Conservation (phyloP, 148 eudicot species). For the Amaranthus cruentus region DNA sequence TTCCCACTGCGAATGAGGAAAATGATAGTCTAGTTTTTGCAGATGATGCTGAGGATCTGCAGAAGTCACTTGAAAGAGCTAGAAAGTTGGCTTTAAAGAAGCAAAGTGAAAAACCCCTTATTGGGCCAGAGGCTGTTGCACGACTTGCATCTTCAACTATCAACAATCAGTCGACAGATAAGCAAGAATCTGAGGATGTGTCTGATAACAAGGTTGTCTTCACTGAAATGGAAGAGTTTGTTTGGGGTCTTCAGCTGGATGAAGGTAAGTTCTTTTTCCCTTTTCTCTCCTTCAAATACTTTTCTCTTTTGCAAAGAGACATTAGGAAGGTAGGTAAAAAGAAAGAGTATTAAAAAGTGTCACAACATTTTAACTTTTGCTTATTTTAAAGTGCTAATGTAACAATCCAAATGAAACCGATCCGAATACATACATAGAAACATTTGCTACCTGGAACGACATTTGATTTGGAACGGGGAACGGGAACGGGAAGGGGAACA, state of each 20-base stretch:
- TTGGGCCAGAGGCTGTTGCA: slow-evolving; percentile 64
- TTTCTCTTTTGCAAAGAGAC: neutral
- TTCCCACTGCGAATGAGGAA: slow-evolving; percentile 34
- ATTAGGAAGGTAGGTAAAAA: too few species aligned
- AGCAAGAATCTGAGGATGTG: slow-evolving; percentile 44
- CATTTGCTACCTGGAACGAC: too few species aligned
- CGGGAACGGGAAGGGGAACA: too few species aligned
- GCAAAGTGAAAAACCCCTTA: slow-evolving; percentile 37
- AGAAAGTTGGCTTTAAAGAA: slow-evolving; percentile 80
- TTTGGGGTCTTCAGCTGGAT: slow-evolving; percentile 92
- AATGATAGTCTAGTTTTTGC: slow-evolving; percentile 51
- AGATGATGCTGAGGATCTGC: slow-evolving; percentile 87
- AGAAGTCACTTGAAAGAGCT: slow-evolving; percentile 70
- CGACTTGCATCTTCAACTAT: slow-evolving; percentile 47
- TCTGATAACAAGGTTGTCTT: slow-evolving; percentile 84
- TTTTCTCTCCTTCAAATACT: neutral
- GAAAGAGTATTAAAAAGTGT: too few species aligned
- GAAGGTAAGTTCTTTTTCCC: slow-evolving; percentile 51
- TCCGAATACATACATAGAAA: too few species aligned
- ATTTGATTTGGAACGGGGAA: too few species aligned
- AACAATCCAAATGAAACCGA: too few species aligned
- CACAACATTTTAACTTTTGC: too few species aligned
- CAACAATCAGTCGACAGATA: slow-evolving; percentile 39
- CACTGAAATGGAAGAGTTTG: slow-evolving; percentile 99
- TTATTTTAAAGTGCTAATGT: too few species aligned